Evolutionary conservation across 2,329 filamentous ascomycete species (phyloP).

Genomic region (Phoma sp.): DNA sequence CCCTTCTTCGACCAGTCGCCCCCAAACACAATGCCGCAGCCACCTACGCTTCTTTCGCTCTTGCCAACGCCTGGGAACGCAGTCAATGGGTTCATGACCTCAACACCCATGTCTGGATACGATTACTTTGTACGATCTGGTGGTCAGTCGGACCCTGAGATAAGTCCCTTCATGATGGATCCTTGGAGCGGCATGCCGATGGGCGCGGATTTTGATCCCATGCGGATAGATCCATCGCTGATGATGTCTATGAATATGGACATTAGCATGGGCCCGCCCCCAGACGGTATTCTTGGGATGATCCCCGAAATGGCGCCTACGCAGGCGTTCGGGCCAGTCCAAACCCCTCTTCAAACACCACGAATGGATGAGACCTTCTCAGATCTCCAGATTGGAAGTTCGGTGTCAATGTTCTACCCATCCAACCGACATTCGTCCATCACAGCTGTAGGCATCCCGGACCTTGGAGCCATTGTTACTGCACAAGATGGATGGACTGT

Average conservation of each 20-base stretch:
- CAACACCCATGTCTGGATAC: conserved; percentile 56
- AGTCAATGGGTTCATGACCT: conserved; percentile 51
- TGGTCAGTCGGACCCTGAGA: conserved; percentile 51
- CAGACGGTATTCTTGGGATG: conserved; percentile 54
- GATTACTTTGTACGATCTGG: conserved; percentile 54
- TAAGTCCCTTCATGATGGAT: conserved; percentile 59
- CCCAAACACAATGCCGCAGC: conserved; percentile 39
- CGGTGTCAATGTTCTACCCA: conserved; percentile 51
- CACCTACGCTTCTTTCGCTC: conserved; percentile 47
- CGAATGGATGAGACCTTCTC: conserved; percentile 57
- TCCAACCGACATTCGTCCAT: conserved; percentile 53
- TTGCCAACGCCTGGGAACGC: conserved; percentile 48
- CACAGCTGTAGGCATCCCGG: conserved; percentile 46
- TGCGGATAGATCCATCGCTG: conserved; percentile 56
- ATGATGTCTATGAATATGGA: conserved; percentile 56
- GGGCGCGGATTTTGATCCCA: conserved; percentile 53
- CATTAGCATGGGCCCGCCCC: conserved; percentile 49
- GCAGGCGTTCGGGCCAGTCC: conserved; percentile 50
- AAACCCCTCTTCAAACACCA: conserved; percentile 57
- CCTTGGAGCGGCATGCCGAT: conserved; percentile 57
- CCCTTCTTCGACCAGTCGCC: conserved; percentile 54
- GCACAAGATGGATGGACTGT: conserved; percentile 62
- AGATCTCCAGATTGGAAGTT: conserved; percentile 55
- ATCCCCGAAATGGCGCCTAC: conserved; percentile 53
- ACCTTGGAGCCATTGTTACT: conserved; percentile 58